A percentile compares a stretch with the other conserved stretches of the same genome.
Conservation (phyloP, 345 rosid genomes). For the Populus pruinosa region DNA sequence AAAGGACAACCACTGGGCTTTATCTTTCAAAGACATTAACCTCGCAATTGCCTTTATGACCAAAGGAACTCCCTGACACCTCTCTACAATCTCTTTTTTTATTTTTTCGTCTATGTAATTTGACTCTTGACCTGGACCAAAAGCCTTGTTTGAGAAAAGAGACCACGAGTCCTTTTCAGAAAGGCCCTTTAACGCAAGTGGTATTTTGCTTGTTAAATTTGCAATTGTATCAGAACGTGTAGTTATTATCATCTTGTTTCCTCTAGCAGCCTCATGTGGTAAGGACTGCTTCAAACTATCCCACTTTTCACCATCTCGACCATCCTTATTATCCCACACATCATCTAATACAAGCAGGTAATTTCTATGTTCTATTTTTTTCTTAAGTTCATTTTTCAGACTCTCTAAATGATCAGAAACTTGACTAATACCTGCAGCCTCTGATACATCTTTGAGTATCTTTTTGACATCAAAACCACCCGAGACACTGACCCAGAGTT, state of each 20-base stretch:
- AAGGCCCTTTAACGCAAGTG: too few relatives aligned
- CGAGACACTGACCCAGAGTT: neutral
- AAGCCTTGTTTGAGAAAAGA: neutral
- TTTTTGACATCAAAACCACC: neutral
- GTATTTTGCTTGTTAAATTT: too few relatives aligned
- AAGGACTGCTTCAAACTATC: neutral
- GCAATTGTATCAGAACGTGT: slow-evolving; percentile 21
- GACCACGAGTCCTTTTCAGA: too few relatives aligned
- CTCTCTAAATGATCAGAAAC: neutral
- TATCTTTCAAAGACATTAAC: slow-evolving; percentile 16
- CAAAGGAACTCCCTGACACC: slow-evolving; percentile 14
- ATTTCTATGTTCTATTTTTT: neutral
- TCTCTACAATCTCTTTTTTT: slow-evolving; percentile 14
- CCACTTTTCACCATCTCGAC: slow-evolving; percentile 13
- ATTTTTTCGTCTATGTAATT: neutral
- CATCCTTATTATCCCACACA: slow-evolving; percentile 11
- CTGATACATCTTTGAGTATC: slow-evolving; percentile 11
- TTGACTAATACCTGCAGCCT: too few relatives aligned
- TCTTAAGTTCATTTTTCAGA: neutral
- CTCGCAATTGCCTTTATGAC: slow-evolving; percentile 18
- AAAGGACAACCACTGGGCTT: neutral
- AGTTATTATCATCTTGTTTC: slow-evolving; percentile 24
- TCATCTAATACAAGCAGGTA: slow-evolving; percentile 26
- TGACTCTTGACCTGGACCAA: neutral
- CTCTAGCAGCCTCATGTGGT: slow-evolving; percentile 4